Percentiles rank a stretch among this genome's conserved stretches.
Evolutionary conservation across 2,329 filamentous ascomycete species (phyloP).

Genomic region (Helotiales sp.): DNA sequence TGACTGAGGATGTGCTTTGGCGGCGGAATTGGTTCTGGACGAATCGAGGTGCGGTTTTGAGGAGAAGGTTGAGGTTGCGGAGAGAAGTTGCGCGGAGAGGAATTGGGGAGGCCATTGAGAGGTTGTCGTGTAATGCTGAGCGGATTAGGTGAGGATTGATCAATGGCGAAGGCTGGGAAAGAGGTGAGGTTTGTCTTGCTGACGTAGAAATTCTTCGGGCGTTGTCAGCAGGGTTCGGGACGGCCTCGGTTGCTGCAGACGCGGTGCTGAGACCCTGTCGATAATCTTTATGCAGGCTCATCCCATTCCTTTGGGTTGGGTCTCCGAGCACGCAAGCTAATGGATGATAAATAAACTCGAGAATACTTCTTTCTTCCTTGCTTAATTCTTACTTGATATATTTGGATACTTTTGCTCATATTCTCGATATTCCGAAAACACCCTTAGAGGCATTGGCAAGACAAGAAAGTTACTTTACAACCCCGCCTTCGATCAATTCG

Average conservation of each 20-base stretch:
- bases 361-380: neutral
- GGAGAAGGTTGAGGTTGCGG: conserved; percentile 33
- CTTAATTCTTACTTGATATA: neutral
- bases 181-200: conserved; percentile 12
- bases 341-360: neutral
- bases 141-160: neutral
- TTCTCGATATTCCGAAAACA: neutral
- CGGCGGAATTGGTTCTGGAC: conserved; percentile 32
- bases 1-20: conserved; percentile 65
- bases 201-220: conserved; percentile 17
- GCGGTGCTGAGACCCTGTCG: conserved; percentile 1
- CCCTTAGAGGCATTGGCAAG: neutral
- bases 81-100: conserved; percentile 29
- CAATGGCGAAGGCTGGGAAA: neutral
- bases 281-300: conserved; percentile 8
- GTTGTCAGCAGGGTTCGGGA: conserved; percentile 13
- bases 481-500: conserved; percentile 6
- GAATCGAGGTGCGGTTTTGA: conserved; percentile 32
- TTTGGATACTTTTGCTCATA: neutral
- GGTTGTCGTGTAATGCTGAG: neutral
- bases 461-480: neutral
- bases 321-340: neutral
- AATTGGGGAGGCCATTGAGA: neutral
- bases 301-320: conserved; percentile 3
- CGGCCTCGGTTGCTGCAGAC: conserved; percentile 4